Base-by-base conservation (phyloP, 179 eudicot genomes). In the Spergularia azorica region DNA sequence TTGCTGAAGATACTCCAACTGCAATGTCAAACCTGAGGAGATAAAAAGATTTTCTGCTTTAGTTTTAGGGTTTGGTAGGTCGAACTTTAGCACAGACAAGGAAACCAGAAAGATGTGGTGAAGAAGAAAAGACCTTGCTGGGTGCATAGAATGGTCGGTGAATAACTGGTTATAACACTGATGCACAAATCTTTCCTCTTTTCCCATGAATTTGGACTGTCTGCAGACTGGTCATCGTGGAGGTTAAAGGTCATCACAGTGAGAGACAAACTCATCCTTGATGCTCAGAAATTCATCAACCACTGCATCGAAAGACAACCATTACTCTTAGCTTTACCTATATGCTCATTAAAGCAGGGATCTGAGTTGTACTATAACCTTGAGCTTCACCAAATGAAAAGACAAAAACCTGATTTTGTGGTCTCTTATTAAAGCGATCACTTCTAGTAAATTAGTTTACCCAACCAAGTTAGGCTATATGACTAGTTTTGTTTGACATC, bases 241-340 rank as follows among this genome's bases (percentile, higher is more conserved):
- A 95, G 95, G 83, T 95, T 95, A 71, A 95, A 91, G 75, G 93
- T 90, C 97, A 95, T 88, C 36, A 95, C 93, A 64, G 93, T 88
- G 32, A 95, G 78, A 36, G 98, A 91, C 63, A 91, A 89, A 80
- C 92, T 95, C 98, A 95, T 89, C 57, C 43, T 82, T 74, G 12
- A 8, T 56, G 16, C 43, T 68, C 69, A 52, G 56, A 41, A 10
- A 58, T 39, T 72, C 76, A 59, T 39, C 26, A 46, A 13, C 54
- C 43, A 64, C 77, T 72, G 75, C 65, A 72, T 1, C 1, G 18
- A 58, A 9, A n/a, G 13, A 58, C 26, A 55, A 16, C 36, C 21
- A 66, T 0, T 16, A 13, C 18, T 13, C 15, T 39, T 65, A 6
- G 15, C 8, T 14, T 39, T 16, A 65, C 70, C 70, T 9, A 17